A percentile compares a stretch with the other conserved stretches of the same genome.
Evolutionary conservation across 2,329 filamentous ascomycete genomes (phyloP).

Genomic region (Alternaria triticimaculans): DNA sequence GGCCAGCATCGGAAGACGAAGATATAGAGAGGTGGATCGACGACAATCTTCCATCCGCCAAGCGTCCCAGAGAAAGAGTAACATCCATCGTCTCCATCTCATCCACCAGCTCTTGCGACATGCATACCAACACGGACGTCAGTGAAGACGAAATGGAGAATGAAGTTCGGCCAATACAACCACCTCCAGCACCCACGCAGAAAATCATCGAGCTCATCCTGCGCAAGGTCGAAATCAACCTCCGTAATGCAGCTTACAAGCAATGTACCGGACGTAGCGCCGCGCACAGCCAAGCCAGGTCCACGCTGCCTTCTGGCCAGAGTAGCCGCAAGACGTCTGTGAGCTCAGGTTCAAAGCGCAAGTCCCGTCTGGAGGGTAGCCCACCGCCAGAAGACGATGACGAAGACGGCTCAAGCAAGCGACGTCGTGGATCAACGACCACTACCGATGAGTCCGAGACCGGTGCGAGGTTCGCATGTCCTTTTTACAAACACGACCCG

Average conservation of each 20-base stretch:
- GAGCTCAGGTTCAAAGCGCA: slow-evolving; percentile 30
- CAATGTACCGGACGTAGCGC: slow-evolving; percentile 26
- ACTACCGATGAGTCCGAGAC: slow-evolving; percentile 34
- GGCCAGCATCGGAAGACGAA: slow-evolving; percentile 14
- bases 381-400: slow-evolving; percentile 27
- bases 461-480: slow-evolving; percentile 47
- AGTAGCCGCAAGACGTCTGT: slow-evolving; percentile 24
- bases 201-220: slow-evolving; percentile 38
- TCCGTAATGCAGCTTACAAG: slow-evolving; percentile 32
- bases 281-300: slow-evolving; percentile 3
- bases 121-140: slow-evolving; percentile 37
- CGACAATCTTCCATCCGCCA: slow-evolving; percentile 28
- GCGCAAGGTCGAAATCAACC: slow-evolving; percentile 37
- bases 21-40: slow-evolving; percentile 36
- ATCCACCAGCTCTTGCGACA: slow-evolving; percentile 37
- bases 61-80: slow-evolving; percentile 30
- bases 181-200: slow-evolving; percentile 24
- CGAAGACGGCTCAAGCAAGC: slow-evolving; percentile 33
- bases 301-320: slow-evolving; percentile 1
- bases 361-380: slow-evolving; percentile 26
- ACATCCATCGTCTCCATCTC: slow-evolving; percentile 36
- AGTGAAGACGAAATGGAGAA: slow-evolving; percentile 31
- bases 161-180: neutral
- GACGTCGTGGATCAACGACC: slow-evolving; percentile 32
- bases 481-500: slow-evolving; percentile 52